Conservation (phyloP, 768 basidiomycete genomes). For the Rhodosporidiobolus odoratus region DNA sequence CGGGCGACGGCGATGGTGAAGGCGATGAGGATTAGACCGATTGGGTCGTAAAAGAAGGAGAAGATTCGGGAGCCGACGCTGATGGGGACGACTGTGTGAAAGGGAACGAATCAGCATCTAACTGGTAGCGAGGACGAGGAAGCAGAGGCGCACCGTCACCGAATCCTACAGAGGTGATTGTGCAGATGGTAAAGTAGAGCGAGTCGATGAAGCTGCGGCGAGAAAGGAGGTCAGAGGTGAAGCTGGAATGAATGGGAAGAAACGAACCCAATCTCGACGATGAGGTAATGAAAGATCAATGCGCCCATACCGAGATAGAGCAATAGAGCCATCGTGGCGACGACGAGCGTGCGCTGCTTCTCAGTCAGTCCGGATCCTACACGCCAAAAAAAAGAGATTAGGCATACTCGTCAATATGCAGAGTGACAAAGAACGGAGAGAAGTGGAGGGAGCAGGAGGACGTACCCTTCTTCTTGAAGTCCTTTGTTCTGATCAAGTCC, state of each 20-base stretch:
- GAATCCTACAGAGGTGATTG: slow-evolving; percentile 57
- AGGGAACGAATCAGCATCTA: neutral
- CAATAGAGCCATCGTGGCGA: slow-evolving; percentile 69
- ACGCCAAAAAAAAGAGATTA: neutral
- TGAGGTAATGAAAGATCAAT: slow-evolving; percentile 50
- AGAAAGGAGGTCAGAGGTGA: slow-evolving; percentile 61
- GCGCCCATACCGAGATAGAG: slow-evolving; percentile 69
- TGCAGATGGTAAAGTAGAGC: slow-evolving; percentile 55
- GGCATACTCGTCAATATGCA: neutral
- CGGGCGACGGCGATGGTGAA: slow-evolving; percentile 23
- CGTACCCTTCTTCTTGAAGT: slow-evolving; percentile 52
- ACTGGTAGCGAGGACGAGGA: neutral
- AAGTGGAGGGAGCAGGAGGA: too few relatives aligned
- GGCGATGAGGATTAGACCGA: slow-evolving; percentile 37
- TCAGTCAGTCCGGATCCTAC: slow-evolving; percentile 59
- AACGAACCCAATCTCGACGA: slow-evolving; percentile 47
- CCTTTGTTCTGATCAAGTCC: slow-evolving; percentile 58
- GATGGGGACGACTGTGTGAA: neutral
- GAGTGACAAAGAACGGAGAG: neutral
- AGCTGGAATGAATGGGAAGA: slow-evolving; percentile 51
- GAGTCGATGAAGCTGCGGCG: slow-evolving; percentile 7
- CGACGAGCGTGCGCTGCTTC: slow-evolving; percentile 69
- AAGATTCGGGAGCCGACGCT: slow-evolving; percentile 11
- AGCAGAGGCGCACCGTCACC: slow-evolving; percentile 29
- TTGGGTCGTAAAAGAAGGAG: slow-evolving; percentile 38